A percentile compares a stretch with the other conserved stretches of the same genome.
These are phyloP conservation scores for Wickerhamiella allomyrinae DNA, from an alignment of 805 yeast species.

Conservation along the genomic window DNA sequence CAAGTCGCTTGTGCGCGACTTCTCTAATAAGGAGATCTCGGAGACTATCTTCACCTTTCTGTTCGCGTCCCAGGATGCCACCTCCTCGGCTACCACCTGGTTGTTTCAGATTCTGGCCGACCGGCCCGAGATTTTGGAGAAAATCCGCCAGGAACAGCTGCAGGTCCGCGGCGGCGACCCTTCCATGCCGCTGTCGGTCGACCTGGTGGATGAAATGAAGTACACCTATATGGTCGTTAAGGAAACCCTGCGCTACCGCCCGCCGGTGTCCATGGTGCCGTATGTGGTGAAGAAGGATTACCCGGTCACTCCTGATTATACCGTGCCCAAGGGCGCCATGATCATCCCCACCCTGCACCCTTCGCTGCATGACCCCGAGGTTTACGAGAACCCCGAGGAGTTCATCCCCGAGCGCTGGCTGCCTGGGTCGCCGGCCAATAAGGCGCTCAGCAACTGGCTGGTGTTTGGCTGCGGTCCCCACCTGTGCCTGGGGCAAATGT, in stretches of 20 bases:
- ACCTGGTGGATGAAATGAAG: constrained; percentile 69
- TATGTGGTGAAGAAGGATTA: constrained; percentile 78
- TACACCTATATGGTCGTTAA: constrained; percentile 84
- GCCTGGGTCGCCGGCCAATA: constrained; percentile 54
- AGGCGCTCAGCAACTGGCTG: constrained; percentile 80
- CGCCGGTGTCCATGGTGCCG: constrained; percentile 97
- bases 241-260: constrained; percentile 87
- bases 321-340: constrained; percentile 96
- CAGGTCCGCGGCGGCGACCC: constrained; percentile 69
- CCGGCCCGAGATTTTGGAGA: constrained; percentile 76
- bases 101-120: constrained; percentile 91
- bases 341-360: constrained; percentile 92
- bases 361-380: constrained; percentile 93
- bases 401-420: constrained; percentile 95
- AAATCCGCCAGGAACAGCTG: constrained; percentile 86
- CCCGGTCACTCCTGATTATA: constrained; percentile 69
- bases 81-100: constrained; percentile 96
- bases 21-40: constrained; percentile 80
- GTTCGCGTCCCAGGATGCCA: constrained; percentile 97
- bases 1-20: constrained; percentile 58
- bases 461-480: constrained; percentile 97
- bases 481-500: constrained; percentile 87
- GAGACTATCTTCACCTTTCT: constrained; percentile 93
- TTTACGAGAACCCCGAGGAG: constrained; percentile 84
- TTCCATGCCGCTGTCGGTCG: constrained; percentile 42